Base-by-base conservation (phyloP, 2,329 filamentous ascomycete genomes). In the Colletotrichum echinochloae region DNA sequence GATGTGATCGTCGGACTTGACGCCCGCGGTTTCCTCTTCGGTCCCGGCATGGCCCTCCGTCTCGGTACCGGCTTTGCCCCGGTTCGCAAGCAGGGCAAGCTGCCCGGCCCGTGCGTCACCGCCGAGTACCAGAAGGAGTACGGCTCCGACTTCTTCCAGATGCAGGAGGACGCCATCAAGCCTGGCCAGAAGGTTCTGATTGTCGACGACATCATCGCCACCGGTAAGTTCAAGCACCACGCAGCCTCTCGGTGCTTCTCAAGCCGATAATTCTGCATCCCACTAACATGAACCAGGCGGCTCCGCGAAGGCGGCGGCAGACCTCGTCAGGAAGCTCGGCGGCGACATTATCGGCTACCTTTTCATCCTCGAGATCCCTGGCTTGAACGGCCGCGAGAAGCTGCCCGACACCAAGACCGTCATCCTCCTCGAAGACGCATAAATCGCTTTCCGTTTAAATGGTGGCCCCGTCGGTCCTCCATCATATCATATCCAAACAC, bases 161-260 rank as follows among this genome's bases (percentile, higher is more conserved):
- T 99, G 86, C 96, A 99, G 86, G 85, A 88, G 75, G 94, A 92
- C 81, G 91, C 92, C 54, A 91, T 99, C 77, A 91, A 92, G 83
- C 87, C 89, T 61, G 95, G 95, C 44, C 94, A 97, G 84, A 95
- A 92, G 81, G 95, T 97, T 68, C 85, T 99, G 73, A 88, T 99
- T 74, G 94, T 99, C 39, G 96, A 99, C 82, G 96, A 99, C 81
- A 97, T 99, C 79, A 98, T 99, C 84, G 96, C 96, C 67, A 99
- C 96, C 74, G 95, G 95, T 97, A 86, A 81, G 91, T 83, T 28
- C 23, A 26, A 35, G 41, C 18, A 12, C n/a, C 44, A 39, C 4
- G 37, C 39, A 23, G 60, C 49, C 62, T 65, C 56, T 65, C 26
- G 12, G 35, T 35, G 54, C 67, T n/a, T 52, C 51, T 60, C 52